Base-by-base conservation (phyloP, 352 stramenopile genomes). In the Pythium dissimile region DNA sequence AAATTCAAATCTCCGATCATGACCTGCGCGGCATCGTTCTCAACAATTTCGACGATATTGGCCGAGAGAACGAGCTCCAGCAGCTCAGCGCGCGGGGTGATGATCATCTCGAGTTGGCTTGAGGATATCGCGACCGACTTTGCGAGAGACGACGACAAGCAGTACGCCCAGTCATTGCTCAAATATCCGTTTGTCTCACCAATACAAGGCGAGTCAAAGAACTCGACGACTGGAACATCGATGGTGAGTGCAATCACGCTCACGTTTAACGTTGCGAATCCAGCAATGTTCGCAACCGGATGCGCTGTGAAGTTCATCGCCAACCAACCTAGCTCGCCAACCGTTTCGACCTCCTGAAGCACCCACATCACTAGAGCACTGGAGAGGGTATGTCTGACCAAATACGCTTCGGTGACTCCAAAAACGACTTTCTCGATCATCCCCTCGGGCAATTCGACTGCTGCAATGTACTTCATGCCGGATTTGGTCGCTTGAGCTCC, bases 181-280 rank as follows among this genome's bases (percentile, higher is more conserved):
- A 34, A 21, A 18, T 18, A 16, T 7, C 2, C 16, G 13, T 32
- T 47, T 18, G 0, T 34, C 10, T 24, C 45, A 20, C 35, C 52
- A 35, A 56, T 47, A 37, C 49, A 56, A 11, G n/a, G 35, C 13
- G 35, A 47, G 1, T 45, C 24, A 3, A 56, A n/a, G 7, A 56
- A 48, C 9, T 20, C 26, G 13, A 28, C 1, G 4, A n/a, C 3
- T 12, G 26, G n/a, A 11, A 45, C 32, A 24, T 64, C 56, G 24
- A 30, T 51, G 6, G 56, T 64, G 1, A 64, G 12, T 3, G 56
- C 23, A 13, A 49, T 20, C 2, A 64, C 47, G 31, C 28, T 58
- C 12, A 64, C 23, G 15, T 64, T 64, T 13, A 64, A 1, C 6
- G 7, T 1, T 3, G 41, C 2, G 1, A n/a, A 5, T 9, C 56